Base-by-base conservation (phyloP, 2,329 filamentous ascomycete species). In the Stachybotrys echinatus region DNA sequence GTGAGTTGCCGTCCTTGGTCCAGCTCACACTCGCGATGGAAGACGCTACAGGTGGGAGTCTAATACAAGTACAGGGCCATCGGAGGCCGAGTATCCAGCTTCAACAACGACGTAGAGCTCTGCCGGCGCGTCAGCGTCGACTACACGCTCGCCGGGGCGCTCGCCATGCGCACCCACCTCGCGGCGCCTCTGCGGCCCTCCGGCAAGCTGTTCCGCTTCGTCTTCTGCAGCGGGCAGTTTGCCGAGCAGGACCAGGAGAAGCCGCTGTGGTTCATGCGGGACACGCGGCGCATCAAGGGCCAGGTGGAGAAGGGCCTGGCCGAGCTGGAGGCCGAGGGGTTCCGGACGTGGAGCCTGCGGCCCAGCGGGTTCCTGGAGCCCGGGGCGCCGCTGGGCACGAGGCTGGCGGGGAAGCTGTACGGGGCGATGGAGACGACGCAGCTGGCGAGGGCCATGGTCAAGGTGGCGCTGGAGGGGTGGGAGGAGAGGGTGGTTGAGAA, bases 101-200 rank as follows among this genome's bases (percentile, higher is more conserved):
- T 77, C 55, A 76, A 68, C 21, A 67, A 68, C 23, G 72, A 77
- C 42, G 77, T 83, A 20, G 59, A 57, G 19, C 56, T 61, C 27
- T 65, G 63, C 21, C 64, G 63, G 49, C 74, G 74, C 34, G 82
- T 88, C 50, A 83, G 81, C 7, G 69, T 81, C 48, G 76, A 81
- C 52, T 85, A 82, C 59, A 74, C 84, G 1, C 59, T 87, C 8
- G 74, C 75, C 1, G 83, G 82, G 1, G 85, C 83, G 1, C 74
- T 74, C 50, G 76, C 52, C 8, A 82, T 88, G 52, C 52, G 61
- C 44, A 48, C 59, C 2, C 55, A 55, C 40, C 62, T 73, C 20
- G 61, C 63, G 7, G 54, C 61, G 5, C 58, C 61, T 44, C 54
- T 64, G 2, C n/a, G n/a, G n/a, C 61, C 65, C 4, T 50, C 54